These are phyloP conservation scores for Xylaria arbuscula DNA, from an alignment of 2,329 filamentous ascomycete genomes.

Conservation along the genomic window DNA sequence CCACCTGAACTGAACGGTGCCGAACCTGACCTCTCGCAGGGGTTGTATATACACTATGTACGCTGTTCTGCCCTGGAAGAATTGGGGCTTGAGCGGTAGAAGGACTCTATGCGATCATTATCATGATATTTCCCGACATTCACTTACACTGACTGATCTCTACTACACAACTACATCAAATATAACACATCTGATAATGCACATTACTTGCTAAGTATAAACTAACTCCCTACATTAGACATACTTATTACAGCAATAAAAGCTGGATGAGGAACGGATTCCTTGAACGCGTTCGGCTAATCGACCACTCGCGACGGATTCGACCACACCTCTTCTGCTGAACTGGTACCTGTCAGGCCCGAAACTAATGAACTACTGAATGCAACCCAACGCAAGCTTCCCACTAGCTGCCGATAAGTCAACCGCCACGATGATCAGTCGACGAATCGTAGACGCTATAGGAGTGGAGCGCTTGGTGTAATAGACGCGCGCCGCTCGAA, in stretches of 20 bases:
- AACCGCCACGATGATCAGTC: not conserved
- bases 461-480: conserved; percentile 10
- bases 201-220: not conserved
- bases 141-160: not conserved
- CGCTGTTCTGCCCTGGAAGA: not conserved
- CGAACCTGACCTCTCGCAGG: conserved; percentile 18
- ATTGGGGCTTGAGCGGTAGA: not conserved
- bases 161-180: not conserved
- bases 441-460: conserved; percentile 24
- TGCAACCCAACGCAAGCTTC: not conserved
- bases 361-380: conserved; percentile 8
- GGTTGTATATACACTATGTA: not conserved
- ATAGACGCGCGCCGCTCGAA: conserved; percentile 34
- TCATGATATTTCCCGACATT: not conserved
- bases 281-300: conserved; percentile 28
- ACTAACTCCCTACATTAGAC: not conserved
- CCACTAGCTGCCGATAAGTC: conserved; percentile 19
- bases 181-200: not conserved
- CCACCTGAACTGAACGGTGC: not conserved
- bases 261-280: not conserved
- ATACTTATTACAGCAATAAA: not conserved
- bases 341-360: not conserved
- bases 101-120: too few species aligned
- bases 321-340: conserved; percentile 16
- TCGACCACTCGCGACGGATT: conserved; percentile 19